These are phyloP conservation scores for Phytophthora cryptogea DNA, from an alignment of 352 stramenopile genomes.

Conservation along the genomic window DNA sequence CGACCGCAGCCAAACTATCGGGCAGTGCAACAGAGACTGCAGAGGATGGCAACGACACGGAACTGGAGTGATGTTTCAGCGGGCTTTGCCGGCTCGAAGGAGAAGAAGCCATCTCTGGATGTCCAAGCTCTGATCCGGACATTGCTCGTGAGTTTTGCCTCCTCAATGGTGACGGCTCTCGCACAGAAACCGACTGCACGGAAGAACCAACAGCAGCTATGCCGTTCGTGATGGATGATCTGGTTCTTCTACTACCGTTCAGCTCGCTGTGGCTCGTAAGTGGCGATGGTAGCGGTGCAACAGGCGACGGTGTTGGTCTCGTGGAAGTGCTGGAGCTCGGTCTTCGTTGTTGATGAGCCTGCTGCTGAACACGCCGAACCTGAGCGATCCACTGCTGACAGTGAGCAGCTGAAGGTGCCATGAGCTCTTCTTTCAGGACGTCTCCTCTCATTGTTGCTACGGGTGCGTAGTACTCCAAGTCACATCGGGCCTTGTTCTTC, in stretches of 20 bases:
- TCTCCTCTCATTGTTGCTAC: slow-evolving; percentile 17
- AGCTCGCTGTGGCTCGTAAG: slow-evolving; percentile 3
- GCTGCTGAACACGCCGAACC: slow-evolving; percentile 44
- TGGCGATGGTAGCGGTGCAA: slow-evolving; percentile 28
- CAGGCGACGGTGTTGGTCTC: slow-evolving; percentile 18
- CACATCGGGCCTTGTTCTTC: slow-evolving; percentile 66
- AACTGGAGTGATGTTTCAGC: background rate
- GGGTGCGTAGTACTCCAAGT: slow-evolving; percentile 47
- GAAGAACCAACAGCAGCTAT: slow-evolving; percentile 1
- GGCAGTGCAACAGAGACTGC: slow-evolving; percentile 13
- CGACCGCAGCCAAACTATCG: slow-evolving; percentile 11
- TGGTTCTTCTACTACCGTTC: slow-evolving; percentile 13
- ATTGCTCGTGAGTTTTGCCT: slow-evolving; percentile 21
- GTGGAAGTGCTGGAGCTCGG: slow-evolving; percentile 16
- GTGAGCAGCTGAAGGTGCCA: slow-evolving; percentile 68
- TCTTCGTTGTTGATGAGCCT: slow-evolving; percentile 37
- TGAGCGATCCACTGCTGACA: slow-evolving; percentile 66
- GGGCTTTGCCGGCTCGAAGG: slow-evolving; percentile 1
- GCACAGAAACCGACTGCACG: background rate
- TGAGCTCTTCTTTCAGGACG: slow-evolving; percentile 58
- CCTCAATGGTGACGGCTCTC: slow-evolving; percentile 21
- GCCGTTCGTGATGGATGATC: slow-evolving; percentile 2
- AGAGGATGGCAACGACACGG: slow-evolving; percentile 22
- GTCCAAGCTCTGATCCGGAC: slow-evolving; percentile 22
- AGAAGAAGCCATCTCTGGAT: slow-evolving; percentile 5